phyloP scores from a whole-genome alignment of 768 basidiomycete genomes.

The Daedaleopsis nitida region DNA sequence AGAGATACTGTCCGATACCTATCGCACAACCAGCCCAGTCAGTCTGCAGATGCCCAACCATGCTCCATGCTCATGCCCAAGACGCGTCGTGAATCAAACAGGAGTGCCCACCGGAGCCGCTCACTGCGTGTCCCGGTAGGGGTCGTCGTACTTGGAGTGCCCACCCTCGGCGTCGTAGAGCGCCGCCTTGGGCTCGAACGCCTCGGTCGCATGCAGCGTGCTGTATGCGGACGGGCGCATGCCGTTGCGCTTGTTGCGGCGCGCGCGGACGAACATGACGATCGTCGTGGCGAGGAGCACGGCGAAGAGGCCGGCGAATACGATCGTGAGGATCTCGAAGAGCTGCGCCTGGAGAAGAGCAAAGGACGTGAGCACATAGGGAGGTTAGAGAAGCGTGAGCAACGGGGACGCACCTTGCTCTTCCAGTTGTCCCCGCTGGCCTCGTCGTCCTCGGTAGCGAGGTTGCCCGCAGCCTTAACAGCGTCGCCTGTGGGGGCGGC shows the following conservation, averaged over 20 bases:
- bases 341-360: conserved; percentile 7
- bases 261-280: conserved; percentile 5
- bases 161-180: conserved; percentile 23
- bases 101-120: background rate
- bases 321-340: conserved; percentile 18
- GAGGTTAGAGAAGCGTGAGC: background rate
- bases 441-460: background rate
- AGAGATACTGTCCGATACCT: background rate
- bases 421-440: background rate
- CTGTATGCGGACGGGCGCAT: conserved; percentile 16
- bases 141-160: conserved; percentile 17
- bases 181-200: conserved; percentile 12
- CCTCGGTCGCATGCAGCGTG: conserved; percentile 12
- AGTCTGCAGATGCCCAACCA: background rate
- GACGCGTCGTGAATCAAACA: too few species aligned
- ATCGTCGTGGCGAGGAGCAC: conserved; percentile 5
- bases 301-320: background rate
- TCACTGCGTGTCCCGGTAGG: conserved; percentile 20
- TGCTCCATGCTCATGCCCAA: background rate
- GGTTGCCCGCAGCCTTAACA: background rate
- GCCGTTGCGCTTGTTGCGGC: background rate
- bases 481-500: background rate
- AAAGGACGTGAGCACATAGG: background rate
- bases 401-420: background rate
- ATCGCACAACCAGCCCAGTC: background rate